Base-by-base conservation (phyloP, 768 basidiomycete genomes). In the Daedalea quercina region DNA sequence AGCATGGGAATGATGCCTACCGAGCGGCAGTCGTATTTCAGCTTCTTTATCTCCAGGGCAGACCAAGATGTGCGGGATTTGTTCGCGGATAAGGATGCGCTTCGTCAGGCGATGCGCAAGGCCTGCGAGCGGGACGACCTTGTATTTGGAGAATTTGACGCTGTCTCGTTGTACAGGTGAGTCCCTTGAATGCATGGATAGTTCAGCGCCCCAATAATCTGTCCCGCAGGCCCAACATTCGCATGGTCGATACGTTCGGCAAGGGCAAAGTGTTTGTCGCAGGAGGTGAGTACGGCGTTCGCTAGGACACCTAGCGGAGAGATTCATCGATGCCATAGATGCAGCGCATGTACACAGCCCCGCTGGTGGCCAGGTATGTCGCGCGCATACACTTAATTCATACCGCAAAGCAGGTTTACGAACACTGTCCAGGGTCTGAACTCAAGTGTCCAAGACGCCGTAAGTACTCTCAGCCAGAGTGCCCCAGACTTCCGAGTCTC, bases 281-380 rank as follows among this genome's bases (percentile, higher is more conserved):
- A 24, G 79, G 79, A 59, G 80, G 79, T 75, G 45, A 3, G 66
- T 28, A 34, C n/a, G 31, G 28, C 1, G 15, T 9, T 13, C 4
- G 23, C 7, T 37, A 20, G 44, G 1, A 50, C 45, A 31, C 28
- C 4, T 11, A 11, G 11, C 28, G n/a, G 28, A 31, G 28, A 11
- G 6, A 11, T 6, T 11, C 11, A 31, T 6, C 28, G 11, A n/a
- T 11, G 28, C 28, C 3, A 11, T 34, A 80, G 79, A 80, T 55
- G 72, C 75, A 24, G 77, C 75, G 0, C 80, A 80, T 52, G 65
- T 71, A 20, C 76, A 77, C 52, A 69, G 69, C 24, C 73, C 73
- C 8, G 65, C 67, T 3, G 76, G 76, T 24, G 76, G 69, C 0
- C 75, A 52, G 35, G 48, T 50, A 50, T 4, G 48, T 17, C 28